Conservation (phyloP, 768 basidiomycete species). For the Rubroboletus pulcherrimus region DNA sequence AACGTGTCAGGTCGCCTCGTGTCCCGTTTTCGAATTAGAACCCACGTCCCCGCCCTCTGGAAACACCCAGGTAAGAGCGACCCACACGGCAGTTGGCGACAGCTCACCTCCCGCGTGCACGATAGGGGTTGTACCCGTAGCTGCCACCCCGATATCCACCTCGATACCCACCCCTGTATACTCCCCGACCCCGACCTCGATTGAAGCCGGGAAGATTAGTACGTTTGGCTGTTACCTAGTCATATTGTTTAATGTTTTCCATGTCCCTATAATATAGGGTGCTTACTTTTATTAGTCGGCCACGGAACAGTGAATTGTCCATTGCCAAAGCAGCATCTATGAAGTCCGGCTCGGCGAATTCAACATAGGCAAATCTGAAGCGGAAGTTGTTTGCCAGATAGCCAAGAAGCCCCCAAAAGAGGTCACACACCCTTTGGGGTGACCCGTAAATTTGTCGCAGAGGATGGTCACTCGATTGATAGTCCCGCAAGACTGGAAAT, state of each 20-base stretch:
- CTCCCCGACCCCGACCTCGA: constrained; percentile 75
- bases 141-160: constrained; percentile 60
- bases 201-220: constrained; percentile 95
- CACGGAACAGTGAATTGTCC: constrained; percentile 95
- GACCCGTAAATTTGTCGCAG: constrained; percentile 99
- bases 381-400: constrained; percentile 7
- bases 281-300: constrained; percentile 84
- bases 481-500: constrained; percentile 95
- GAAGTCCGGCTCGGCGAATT: constrained; percentile 91
- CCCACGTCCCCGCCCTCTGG: constrained; percentile 76
- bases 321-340: constrained; percentile 88
- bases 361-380: constrained; percentile 92
- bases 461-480: constrained; percentile 99
- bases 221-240: constrained; percentile 88
- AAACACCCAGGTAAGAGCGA: constrained; percentile 4
- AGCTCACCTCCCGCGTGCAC: constrained; percentile 71
- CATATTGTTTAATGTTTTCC: neutral
- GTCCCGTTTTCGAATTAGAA: constrained; percentile 33
- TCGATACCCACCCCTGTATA: constrained; percentile 56
- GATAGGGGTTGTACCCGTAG: constrained; percentile 50
- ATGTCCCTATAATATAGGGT: neutral
- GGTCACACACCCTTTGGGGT: constrained; percentile 84
- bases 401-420: constrained; percentile 12
- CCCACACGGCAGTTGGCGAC: constrained; percentile 7
- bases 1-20: constrained; percentile 17